Evolutionary conservation across 352 stramenopile species (phyloP).

Genomic region (Phytophthora citricola): DNA sequence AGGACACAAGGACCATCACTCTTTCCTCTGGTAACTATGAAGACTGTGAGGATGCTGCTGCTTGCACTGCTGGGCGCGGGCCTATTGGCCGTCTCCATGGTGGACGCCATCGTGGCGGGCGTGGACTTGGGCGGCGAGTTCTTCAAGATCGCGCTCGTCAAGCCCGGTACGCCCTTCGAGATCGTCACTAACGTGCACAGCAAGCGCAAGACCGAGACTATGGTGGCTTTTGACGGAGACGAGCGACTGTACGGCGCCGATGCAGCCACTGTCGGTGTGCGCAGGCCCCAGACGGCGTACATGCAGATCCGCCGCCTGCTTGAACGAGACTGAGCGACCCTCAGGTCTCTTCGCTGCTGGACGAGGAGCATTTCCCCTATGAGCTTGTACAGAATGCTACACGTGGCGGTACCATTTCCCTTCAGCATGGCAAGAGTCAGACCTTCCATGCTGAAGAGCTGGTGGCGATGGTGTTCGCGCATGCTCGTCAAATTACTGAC

Average conservation of each 20-base stretch:
- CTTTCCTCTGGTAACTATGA: constrained; percentile 28
- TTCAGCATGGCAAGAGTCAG: constrained; percentile 61
- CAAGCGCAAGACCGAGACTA: constrained; percentile 98
- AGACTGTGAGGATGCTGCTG: constrained; percentile 37
- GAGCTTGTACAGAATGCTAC: constrained; percentile 82
- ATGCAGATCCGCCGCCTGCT: constrained; percentile 91
- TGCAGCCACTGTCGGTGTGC: constrained; percentile 90
- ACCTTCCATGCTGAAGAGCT: constrained; percentile 95
- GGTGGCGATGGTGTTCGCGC: constrained; percentile 95
- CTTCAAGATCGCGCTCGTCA: constrained; percentile 87
- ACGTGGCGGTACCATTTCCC: constrained; percentile 70
- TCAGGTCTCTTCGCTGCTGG: constrained; percentile 56
- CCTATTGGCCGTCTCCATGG: constrained; percentile 36
- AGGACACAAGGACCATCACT: constrained; percentile 34
- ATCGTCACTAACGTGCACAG: constrained; percentile 99
- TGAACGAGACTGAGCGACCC: constrained; percentile 83
- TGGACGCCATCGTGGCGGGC: constrained; percentile 73
- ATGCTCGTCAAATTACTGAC: constrained; percentile 88
- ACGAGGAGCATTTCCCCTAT: constrained; percentile 84
- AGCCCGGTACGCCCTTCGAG: constrained; percentile 95
- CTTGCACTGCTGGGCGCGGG: constrained; percentile 42
- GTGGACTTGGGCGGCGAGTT: constrained; percentile 97
- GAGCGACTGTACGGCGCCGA: constrained; percentile 96
- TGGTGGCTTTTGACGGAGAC: constrained; percentile 91
- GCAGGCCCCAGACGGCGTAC: constrained; percentile 93